Conservation (phyloP, 148 eudicot species). For the Beta vulgaris region DNA sequence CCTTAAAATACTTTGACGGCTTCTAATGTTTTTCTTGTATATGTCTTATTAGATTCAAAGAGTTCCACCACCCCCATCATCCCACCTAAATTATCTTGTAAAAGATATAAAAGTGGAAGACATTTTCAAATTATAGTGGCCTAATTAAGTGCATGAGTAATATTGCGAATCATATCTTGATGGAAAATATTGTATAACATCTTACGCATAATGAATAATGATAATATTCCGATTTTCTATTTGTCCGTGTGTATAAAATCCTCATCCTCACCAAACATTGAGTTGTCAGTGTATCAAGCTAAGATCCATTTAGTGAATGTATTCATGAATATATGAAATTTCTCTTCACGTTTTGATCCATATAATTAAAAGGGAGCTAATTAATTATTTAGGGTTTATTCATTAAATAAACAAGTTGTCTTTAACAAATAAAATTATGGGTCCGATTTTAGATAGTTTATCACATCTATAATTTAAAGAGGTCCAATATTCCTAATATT, state of each 20-base stretch:
- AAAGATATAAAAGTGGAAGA: background rate
- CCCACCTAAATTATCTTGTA: background rate
- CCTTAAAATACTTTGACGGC: background rate
- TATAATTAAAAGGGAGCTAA: no score
- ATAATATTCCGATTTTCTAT: slow-evolving; percentile 21
- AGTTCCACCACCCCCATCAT: background rate
- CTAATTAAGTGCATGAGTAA: background rate
- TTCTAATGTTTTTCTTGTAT: background rate
- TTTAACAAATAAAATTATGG: no score
- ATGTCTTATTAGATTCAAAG: slow-evolving; percentile 4
- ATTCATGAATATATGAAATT: no score
- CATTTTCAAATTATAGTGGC: background rate
- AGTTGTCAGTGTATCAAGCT: background rate
- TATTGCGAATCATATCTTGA: slow-evolving; percentile 17
- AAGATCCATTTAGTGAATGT: background rate
- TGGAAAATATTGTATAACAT: slow-evolving; percentile 2
- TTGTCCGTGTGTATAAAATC: slow-evolving; percentile 15
- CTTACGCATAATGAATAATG: background rate
- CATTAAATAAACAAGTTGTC: no score
- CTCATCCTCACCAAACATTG: background rate
- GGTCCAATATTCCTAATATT: no score
- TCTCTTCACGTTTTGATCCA: no score
- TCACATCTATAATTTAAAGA: no score
- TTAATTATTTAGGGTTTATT: no score
- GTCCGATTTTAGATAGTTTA: no score